These are phyloP conservation scores for Colletotrichum acutatum DNA, from an alignment of 2,329 filamentous ascomycete genomes.

Conservation along the genomic window DNA sequence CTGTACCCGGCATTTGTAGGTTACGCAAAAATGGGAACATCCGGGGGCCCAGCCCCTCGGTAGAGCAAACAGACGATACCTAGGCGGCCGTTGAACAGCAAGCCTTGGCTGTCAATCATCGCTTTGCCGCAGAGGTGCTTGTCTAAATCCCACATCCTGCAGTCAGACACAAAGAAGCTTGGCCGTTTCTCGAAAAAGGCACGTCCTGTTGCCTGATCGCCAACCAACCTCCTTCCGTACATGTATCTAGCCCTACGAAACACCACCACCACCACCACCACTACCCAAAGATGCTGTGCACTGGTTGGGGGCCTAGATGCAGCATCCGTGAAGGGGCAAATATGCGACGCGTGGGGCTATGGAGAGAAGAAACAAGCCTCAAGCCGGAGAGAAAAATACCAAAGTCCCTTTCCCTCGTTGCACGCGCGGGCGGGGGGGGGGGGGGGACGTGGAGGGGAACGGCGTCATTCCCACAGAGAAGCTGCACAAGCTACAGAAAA, in stretches of 20 bases:
- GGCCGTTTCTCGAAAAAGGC: neutral
- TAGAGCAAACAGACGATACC: neutral
- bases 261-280: neutral
- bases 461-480: neutral
- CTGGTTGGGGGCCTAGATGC: neutral
- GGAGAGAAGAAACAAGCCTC: neutral
- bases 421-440: neutral
- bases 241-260: no score
- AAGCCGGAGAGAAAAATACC: neutral
- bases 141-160: neutral
- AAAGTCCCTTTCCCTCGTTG: neutral
- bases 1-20: neutral
- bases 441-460: no score
- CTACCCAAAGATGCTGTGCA: neutral
- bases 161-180: neutral
- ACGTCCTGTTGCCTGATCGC: neutral
- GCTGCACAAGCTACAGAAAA: neutral
- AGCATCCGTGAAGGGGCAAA: neutral
- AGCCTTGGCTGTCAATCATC: neutral
- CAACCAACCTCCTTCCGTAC: neutral
- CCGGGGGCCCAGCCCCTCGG: neutral
- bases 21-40: neutral
- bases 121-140: neutral
- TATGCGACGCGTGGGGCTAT: neutral
- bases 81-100: neutral